Conservation (phyloP, 768 basidiomycete species). For the Lactarius hengduanensis region DNA sequence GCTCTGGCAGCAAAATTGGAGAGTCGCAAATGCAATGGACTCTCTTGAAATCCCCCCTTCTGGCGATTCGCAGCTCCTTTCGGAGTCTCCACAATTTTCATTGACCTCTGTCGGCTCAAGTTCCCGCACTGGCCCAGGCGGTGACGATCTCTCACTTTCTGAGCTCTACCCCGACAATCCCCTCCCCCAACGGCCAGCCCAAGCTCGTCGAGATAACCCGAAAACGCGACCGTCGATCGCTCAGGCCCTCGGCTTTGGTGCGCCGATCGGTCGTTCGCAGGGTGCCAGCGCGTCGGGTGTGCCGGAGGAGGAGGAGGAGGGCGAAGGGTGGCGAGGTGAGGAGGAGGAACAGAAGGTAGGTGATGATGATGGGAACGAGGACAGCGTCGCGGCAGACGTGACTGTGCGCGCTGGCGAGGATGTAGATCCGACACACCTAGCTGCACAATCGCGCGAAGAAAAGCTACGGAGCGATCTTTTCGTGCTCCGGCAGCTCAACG, state of each 20-base stretch:
- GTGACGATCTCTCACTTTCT: conserved; percentile 51
- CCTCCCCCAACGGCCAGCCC: conserved; percentile 30
- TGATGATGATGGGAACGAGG: conserved; percentile 22
- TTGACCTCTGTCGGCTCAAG: conserved; percentile 33
- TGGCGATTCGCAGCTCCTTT: conserved; percentile 38
- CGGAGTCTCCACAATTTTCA: conserved; percentile 43
- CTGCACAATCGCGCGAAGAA: conserved; percentile 55
- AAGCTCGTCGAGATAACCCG: conserved; percentile 1
- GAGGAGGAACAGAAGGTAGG: conserved; percentile 19
- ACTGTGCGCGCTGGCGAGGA: conserved; percentile 33
- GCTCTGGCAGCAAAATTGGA: background rate
- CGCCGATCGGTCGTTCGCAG: background rate
- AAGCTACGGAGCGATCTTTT: conserved; percentile 73
- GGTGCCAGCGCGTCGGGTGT: background rate
- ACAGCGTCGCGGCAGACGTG: conserved; percentile 28
- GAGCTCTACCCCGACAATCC: conserved; percentile 50
- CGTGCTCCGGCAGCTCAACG: conserved; percentile 69
- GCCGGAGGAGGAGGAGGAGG: conserved; percentile 28
- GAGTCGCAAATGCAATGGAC: conserved; percentile 33
- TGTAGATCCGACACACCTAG: conserved; percentile 26
- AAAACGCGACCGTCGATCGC: conserved; percentile 21
- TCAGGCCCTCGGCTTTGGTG: conserved; percentile 20
- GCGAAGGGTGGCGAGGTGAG: conserved; percentile 22
- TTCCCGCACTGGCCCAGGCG: conserved; percentile 42
- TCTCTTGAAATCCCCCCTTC: conserved; percentile 31